Evolutionary conservation across 495 filamentous ascomycete genomes (phyloP).

Genomic region (Neurospora tetraspora): DNA sequence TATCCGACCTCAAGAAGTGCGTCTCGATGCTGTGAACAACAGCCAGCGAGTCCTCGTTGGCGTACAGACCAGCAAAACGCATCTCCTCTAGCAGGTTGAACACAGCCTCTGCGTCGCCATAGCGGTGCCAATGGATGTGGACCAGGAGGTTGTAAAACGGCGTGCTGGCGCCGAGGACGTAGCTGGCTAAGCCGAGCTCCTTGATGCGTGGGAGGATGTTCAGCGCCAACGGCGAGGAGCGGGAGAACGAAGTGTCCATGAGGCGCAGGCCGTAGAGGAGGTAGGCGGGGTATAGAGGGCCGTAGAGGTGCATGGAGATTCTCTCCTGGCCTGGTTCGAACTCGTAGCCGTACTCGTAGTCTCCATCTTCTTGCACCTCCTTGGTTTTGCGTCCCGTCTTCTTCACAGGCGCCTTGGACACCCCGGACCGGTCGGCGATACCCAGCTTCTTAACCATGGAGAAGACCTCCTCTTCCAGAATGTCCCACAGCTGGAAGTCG

Average conservation of each 20-base stretch:
- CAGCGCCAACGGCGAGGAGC: slow-evolving; percentile 48
- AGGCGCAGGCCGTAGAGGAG: slow-evolving; percentile 54
- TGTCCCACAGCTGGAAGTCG: slow-evolving; percentile 61
- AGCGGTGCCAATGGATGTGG: slow-evolving; percentile 50
- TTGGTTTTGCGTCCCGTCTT: neutral
- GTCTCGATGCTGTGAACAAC: slow-evolving; percentile 33
- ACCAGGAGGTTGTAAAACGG: slow-evolving; percentile 68
- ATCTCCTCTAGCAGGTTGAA: slow-evolving; percentile 63
- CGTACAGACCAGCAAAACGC: slow-evolving; percentile 57
- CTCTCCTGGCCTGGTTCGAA: slow-evolving; percentile 7
- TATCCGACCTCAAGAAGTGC: slow-evolving; percentile 1
- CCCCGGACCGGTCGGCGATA: slow-evolving; percentile 8
- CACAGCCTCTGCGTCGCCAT: slow-evolving; percentile 51
- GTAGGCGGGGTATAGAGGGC: slow-evolving; percentile 55
- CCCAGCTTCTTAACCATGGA: slow-evolving; percentile 41
- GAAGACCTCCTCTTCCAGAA: slow-evolving; percentile 62
- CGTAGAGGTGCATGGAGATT: slow-evolving; percentile 45
- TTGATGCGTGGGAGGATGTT: slow-evolving; percentile 61
- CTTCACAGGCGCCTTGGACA: neutral
- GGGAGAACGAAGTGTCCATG: slow-evolving; percentile 49
- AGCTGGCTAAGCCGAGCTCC: slow-evolving; percentile 56
- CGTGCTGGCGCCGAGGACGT: slow-evolving; percentile 62
- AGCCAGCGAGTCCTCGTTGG: slow-evolving; percentile 44
- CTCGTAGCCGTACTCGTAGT: neutral
- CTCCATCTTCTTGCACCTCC: slow-evolving; percentile 2